A percentile compares a stretch with the other conserved stretches of the same genome.
These are phyloP conservation scores for Ceratobasidium papillatum DNA, from an alignment of 1,284 basidiomycete species.

Conservation along the genomic window DNA sequence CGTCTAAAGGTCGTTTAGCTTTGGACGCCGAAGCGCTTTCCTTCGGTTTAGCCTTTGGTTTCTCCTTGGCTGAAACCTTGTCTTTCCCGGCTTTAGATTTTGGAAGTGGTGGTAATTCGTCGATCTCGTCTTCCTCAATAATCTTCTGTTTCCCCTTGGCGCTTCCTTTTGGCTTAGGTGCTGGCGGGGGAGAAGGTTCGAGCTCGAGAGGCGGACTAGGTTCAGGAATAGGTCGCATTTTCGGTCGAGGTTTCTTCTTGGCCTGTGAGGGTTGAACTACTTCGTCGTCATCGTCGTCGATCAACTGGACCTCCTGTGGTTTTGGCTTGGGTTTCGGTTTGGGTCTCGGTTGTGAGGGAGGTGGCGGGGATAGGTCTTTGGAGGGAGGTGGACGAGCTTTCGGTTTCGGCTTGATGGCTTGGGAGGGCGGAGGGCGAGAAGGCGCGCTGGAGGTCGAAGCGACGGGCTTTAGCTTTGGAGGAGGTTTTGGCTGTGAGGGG, in stretches of 20 bases:
- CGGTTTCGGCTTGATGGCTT: conserved; percentile 6
- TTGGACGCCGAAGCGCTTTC: conserved; percentile 10
- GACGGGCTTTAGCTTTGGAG: too few species aligned
- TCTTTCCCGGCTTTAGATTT: conserved; percentile 20
- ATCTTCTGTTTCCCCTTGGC: conserved; percentile 21
- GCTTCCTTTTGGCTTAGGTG: conserved; percentile 7
- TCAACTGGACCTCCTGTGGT: not conserved
- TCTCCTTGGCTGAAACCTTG: conserved; percentile 24
- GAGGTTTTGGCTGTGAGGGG: conserved; percentile 9
- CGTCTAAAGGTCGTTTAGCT: conserved; percentile 16
- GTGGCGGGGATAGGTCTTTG: not conserved
- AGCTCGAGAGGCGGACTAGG: conserved; percentile 13
- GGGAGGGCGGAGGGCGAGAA: conserved; percentile 4
- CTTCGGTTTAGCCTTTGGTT: conserved; percentile 14
- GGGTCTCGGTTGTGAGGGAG: not conserved
- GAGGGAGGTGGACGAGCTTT: conserved; percentile 22
- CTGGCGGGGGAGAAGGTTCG: not conserved
- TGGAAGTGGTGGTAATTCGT: not conserved
- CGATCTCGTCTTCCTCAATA: not conserved
- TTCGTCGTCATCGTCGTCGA: conserved; percentile 26
- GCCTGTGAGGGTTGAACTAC: not conserved
- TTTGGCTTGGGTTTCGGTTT: conserved; percentile 1
- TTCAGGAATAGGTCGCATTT: conserved; percentile 14
- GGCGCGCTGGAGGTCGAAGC: not conserved
- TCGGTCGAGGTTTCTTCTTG: conserved; percentile 26